Percentiles rank a stretch among this genome's conserved stretches.
These are phyloP conservation scores for Leucosporidium yakuticum DNA, from an alignment of 768 basidiomycete species.

Conservation along the genomic window DNA sequence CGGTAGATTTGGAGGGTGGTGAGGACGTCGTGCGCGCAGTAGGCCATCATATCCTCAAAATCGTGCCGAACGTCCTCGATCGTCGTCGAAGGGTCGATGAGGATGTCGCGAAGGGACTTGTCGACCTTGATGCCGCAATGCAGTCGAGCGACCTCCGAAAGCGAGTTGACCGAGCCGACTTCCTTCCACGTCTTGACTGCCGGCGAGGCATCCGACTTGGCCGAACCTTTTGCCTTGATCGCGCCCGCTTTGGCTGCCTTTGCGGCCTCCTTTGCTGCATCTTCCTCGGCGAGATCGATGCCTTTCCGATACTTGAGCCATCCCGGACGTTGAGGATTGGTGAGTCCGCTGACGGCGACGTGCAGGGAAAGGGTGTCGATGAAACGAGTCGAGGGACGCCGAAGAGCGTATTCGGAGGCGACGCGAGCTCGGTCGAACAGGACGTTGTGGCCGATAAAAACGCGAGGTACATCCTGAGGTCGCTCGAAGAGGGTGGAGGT, in stretches of 20 bases:
- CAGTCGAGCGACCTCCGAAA: constrained; percentile 82
- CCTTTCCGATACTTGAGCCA: constrained; percentile 80
- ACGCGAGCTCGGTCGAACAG: constrained; percentile 85
- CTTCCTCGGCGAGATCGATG: constrained; percentile 36
- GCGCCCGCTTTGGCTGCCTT: neutral
- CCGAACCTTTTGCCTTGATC: constrained; percentile 1
- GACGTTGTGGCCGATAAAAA: constrained; percentile 90
- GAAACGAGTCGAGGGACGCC: constrained; percentile 66
- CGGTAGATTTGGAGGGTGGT: constrained; percentile 76
- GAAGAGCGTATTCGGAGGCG: constrained; percentile 70
- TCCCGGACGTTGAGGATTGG: constrained; percentile 84
- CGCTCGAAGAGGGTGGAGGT: constrained; percentile 41
- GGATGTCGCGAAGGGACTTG: constrained; percentile 70
- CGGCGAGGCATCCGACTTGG: constrained; percentile 28
- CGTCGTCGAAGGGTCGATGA: constrained; percentile 51
- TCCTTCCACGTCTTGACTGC: constrained; percentile 76
- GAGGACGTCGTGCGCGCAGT: constrained; percentile 78
- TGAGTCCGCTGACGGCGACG: constrained; percentile 87
- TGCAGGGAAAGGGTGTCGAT: constrained; percentile 94
- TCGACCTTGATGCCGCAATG: constrained; percentile 76
- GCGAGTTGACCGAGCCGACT: constrained; percentile 81
- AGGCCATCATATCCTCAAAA: constrained; percentile 56
- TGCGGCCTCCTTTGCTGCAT: neutral
- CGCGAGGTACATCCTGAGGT: constrained; percentile 46
- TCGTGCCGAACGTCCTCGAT: constrained; percentile 46